Base-by-base conservation (phyloP, 139 green algal genomes). In the Tetraselmis striata region DNA sequence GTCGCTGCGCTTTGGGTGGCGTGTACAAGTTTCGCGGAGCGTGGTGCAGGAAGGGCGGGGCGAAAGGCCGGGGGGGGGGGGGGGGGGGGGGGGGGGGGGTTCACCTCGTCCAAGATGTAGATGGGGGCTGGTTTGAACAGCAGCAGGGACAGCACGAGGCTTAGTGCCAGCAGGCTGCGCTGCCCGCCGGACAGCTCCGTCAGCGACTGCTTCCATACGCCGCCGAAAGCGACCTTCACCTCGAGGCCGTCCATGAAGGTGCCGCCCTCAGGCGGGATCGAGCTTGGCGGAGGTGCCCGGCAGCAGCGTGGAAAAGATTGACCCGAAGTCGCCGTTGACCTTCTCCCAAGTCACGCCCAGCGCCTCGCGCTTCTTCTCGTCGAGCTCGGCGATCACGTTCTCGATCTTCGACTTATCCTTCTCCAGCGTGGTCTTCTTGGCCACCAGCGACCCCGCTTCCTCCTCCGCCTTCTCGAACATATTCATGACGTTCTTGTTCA, bases 41-140 rank as follows among this genome's bases (percentile, higher is more conserved):
- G n/a, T n/a, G n/a, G n/a, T n/a, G n/a, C 11, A 22, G 58, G 58
- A 23, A n/a, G 58, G 58, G 58, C 18, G 58, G 23, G 58, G 58
- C 58, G n/a, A n/a, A n/a, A n/a, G n/a, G n/a, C n/a, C n/a, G n/a
- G n/a, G n/a, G n/a, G n/a, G n/a, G n/a, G n/a, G 23, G 58, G 58
- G 58, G 18, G 23, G 58, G 18, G 58, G n/a, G n/a, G n/a, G n/a
- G n/a, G n/a, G n/a, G n/a, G n/a, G n/a, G n/a, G n/a, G 67, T 74
- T 26, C 59, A 95, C 96, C 91, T 99, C 97, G 80, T 99, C 97
- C 59, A 99, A 88, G 83, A 99, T 99, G 91, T 99, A 99, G 84
- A 99, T 92, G 32, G 97, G 97, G 0, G 97, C 97, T 0, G 97
- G 97, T 86, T 99, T 98, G 94, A 98, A 99, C 28, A 98, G 89